Percentiles rank a stretch among this genome's conserved stretches.
These are phyloP conservation scores for Gentiana straminea DNA, from an alignment of 257 asterid species.

Conservation along the genomic window DNA sequence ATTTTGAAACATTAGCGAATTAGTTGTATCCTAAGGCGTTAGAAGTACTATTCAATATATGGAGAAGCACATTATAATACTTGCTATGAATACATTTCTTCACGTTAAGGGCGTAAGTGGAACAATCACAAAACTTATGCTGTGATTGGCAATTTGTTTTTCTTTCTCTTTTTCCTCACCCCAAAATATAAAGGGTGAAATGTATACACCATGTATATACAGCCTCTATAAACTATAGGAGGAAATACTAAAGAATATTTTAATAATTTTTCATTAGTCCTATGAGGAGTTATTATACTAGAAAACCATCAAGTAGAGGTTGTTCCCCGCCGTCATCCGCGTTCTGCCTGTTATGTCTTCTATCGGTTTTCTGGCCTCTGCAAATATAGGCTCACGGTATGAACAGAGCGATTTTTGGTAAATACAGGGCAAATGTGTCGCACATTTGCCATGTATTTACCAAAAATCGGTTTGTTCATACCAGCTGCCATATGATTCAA, in stretches of 20 bases:
- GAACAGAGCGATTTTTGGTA: too few relatives aligned
- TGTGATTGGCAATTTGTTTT: conserved; percentile 3
- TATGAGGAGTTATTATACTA: conserved; percentile 19
- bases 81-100: not conserved
- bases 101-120: too few relatives aligned
- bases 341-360: conserved; percentile 35
- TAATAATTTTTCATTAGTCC: conserved; percentile 6
- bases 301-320: conserved; percentile 71
- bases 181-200: conserved; percentile 10
- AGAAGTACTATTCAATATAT: too few relatives aligned
- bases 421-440: too few relatives aligned
- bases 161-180: conserved; percentile 2
- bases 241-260: conserved; percentile 1
- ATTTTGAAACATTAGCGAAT: too few relatives aligned
- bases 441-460: too few relatives aligned
- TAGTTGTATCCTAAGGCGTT: too few relatives aligned
- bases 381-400: not conserved
- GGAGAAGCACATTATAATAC: too few relatives aligned
- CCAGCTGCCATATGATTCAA: not conserved
- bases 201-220: conserved; percentile 25
- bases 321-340: conserved; percentile 29
- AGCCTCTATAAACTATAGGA: conserved; percentile 13
- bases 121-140: not conserved
- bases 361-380: conserved; percentile 46
- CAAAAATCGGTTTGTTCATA: too few relatives aligned